Conservation (phyloP, 768 basidiomycete species). For the Hygrocybe coccinea region DNA sequence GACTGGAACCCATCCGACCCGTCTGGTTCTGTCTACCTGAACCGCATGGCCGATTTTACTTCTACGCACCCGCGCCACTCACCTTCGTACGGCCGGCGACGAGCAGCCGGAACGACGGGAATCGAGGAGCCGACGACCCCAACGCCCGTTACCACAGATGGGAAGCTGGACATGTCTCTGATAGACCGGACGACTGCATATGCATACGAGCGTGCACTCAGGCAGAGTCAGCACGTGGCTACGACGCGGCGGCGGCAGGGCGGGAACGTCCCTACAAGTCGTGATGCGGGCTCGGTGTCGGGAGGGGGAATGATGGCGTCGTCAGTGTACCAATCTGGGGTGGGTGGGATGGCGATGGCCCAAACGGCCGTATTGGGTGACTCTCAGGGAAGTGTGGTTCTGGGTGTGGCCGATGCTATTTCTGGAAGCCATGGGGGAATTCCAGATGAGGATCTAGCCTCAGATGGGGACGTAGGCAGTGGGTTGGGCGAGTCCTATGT, state of each 20-base stretch:
- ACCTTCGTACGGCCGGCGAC: conserved; percentile 33
- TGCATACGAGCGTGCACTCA: conserved; percentile 71
- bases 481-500: conserved; percentile 47
- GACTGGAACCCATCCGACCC: conserved; percentile 94
- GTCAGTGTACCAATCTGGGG: conserved; percentile 35
- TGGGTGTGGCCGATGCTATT: conserved; percentile 3
- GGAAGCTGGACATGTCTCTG: conserved; percentile 33
- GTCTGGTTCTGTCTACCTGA: conserved; percentile 84
- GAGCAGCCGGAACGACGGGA: conserved; percentile 9
- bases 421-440: conserved; percentile 18
- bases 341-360: conserved; percentile 52
- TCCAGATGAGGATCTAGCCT: conserved; percentile 44
- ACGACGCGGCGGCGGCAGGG: conserved; percentile 42
- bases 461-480: conserved; percentile 56
- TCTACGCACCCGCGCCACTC: conserved; percentile 41
- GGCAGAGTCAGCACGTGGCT: conserved; percentile 60
- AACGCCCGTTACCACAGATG: conserved; percentile 29
- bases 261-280: conserved; percentile 42
- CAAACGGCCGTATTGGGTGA: conserved; percentile 73
- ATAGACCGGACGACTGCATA: conserved; percentile 47
- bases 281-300: neutral
- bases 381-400: conserved; percentile 55
- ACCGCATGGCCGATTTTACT: conserved; percentile 69
- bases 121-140: conserved; percentile 14
- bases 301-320: conserved; percentile 27